Conservation (phyloP, 1,284 basidiomycete genomes). For the Microbotryum violaceum region DNA sequence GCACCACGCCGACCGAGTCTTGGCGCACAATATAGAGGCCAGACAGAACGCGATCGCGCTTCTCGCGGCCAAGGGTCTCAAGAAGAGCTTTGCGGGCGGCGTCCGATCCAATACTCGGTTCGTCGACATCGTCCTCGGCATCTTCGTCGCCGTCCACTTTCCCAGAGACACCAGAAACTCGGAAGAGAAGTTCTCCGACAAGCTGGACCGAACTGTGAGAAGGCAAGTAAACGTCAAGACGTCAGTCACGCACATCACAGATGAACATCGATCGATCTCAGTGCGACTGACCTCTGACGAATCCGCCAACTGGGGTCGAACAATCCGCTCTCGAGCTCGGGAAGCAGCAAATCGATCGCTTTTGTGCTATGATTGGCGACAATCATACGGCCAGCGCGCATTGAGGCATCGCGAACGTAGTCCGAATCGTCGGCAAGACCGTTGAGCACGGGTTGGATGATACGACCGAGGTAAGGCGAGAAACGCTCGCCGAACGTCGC, state of each 20-base stretch:
- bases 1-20: conserved; percentile 81
- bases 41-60: conserved; percentile 82
- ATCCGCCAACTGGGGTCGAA: conserved; percentile 94
- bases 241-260: background rate
- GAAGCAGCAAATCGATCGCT: conserved; percentile 88
- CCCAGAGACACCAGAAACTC: conserved; percentile 92
- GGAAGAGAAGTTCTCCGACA: conserved; percentile 92
- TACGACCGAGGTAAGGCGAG: conserved; percentile 89
- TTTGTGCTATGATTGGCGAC: conserved; percentile 88
- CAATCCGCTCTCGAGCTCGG: conserved; percentile 90
- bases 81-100: conserved; percentile 74
- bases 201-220: conserved; percentile 77
- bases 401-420: conserved; percentile 67
- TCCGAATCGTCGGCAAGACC: conserved; percentile 92
- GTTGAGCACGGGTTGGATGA: conserved; percentile 84
- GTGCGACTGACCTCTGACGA: conserved; percentile 52
- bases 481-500: conserved; percentile 94
- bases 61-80: conserved; percentile 79
- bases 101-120: conserved; percentile 55
- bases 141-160: conserved; percentile 76
- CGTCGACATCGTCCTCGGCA: conserved; percentile 39
- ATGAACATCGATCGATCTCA: background rate
- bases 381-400: conserved; percentile 98
- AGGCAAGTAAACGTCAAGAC: conserved; percentile 1
- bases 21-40: conserved; percentile 90